A percentile compares a stretch with the other conserved stretches of the same genome.
phyloP scores from a whole-genome alignment of 768 basidiomycete species.

The Russula brevipes region DNA sequence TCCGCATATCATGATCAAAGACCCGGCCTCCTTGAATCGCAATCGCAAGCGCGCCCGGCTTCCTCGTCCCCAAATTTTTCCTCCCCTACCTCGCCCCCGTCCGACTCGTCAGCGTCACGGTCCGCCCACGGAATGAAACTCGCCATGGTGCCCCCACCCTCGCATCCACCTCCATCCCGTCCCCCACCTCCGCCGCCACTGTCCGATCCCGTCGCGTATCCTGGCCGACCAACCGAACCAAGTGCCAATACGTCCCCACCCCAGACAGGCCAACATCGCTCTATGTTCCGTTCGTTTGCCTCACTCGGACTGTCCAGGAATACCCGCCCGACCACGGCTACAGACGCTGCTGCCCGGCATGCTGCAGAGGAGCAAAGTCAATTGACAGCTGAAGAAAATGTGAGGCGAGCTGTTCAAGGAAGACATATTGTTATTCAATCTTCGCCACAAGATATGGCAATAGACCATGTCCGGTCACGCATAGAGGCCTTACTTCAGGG shows the following conservation, averaged over 20 bases:
- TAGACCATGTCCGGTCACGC: background rate
- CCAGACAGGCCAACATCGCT: background rate
- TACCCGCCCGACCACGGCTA: background rate
- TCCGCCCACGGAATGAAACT: background rate
- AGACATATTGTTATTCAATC: background rate
- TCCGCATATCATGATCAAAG: background rate
- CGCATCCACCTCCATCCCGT: background rate
- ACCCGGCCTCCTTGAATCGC: background rate
- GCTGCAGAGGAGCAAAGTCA: background rate
- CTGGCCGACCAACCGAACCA: background rate
- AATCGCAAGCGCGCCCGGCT: background rate
- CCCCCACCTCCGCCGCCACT: background rate
- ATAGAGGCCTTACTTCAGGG: background rate
- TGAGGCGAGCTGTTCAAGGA: background rate
- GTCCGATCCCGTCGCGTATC: background rate
- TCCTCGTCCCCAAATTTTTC: background rate
- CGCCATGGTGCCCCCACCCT: background rate
- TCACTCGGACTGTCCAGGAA: background rate
- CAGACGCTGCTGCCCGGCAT: background rate
- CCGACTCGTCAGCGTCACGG: background rate
- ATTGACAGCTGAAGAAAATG: background rate
- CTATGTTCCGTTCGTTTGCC: conserved; percentile 1
- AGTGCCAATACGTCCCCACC: background rate
- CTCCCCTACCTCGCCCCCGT: background rate
- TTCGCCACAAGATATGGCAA: background rate